phyloP scores from a whole-genome alignment of 306 rosid species.

The Hippophae tibetana region DNA sequence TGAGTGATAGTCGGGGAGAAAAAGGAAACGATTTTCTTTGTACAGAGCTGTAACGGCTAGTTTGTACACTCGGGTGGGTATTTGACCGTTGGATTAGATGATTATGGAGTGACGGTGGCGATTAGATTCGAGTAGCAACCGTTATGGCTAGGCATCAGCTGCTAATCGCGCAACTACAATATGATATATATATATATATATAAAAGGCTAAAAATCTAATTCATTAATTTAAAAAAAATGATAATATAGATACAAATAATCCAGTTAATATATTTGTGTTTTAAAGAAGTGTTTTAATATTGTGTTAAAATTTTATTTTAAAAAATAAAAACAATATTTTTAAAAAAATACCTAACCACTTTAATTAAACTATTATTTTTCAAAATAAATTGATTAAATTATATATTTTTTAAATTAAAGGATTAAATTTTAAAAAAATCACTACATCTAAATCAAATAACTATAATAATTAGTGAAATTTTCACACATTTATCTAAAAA shows the following conservation, averaged over 20 bases:
- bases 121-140: slow-evolving; percentile 8
- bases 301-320: too few species aligned
- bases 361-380: too few species aligned
- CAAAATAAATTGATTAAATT: too few species aligned
- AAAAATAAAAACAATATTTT: too few species aligned
- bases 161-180: not conserved
- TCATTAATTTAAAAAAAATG: not conserved
- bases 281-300: too few species aligned
- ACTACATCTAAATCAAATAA: too few species aligned
- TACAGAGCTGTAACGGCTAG: slow-evolving; percentile 70
- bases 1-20: not conserved
- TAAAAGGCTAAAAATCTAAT: not conserved
- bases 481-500: too few species aligned
- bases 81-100: slow-evolving; percentile 29
- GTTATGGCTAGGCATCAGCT: slow-evolving; percentile 3
- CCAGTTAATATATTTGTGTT: too few species aligned
- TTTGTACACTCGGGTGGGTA: slow-evolving; percentile 19
- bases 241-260: not conserved
- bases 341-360: too few species aligned
- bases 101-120: not conserved
- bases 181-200: not conserved
- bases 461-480: too few species aligned
- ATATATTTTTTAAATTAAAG: too few species aligned
- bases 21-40: slow-evolving; percentile 29
- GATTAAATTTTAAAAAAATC: too few species aligned